These are phyloP conservation scores for Cronartium ribicola DNA, from an alignment of 1,284 basidiomycete species.

Conservation along the genomic window DNA sequence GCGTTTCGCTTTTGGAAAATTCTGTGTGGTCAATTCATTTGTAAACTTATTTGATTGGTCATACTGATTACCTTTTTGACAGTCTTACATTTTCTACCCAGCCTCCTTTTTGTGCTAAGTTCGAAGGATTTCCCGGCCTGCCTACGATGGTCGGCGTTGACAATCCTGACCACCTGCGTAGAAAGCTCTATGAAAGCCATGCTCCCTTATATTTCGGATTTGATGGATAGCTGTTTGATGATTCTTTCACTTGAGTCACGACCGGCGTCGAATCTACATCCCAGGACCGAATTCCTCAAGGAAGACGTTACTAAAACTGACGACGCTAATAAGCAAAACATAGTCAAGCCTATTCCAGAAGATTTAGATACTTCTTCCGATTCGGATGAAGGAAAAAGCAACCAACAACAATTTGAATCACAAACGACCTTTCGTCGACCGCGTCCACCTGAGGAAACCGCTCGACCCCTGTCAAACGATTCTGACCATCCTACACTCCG, in stretches of 20 bases:
- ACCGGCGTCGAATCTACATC: neutral
- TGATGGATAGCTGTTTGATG: slow-evolving; percentile 21
- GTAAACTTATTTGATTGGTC: too few species aligned
- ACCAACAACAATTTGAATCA: neutral
- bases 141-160: slow-evolving; percentile 12
- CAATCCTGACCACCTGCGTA: slow-evolving; percentile 21
- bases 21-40: neutral
- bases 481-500: slow-evolving; percentile 9
- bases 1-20: neutral
- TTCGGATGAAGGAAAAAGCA: neutral
- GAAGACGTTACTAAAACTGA: neutral
- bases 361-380: neutral
- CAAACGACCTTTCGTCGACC: neutral
- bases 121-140: neutral
- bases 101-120: slow-evolving; percentile 12
- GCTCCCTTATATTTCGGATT: slow-evolving; percentile 5
- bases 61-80: neutral
- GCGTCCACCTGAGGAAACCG: neutral
- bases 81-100: slow-evolving; percentile 21
- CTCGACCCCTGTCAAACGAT: slow-evolving; percentile 1
- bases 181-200: slow-evolving; percentile 12
- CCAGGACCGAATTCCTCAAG: neutral
- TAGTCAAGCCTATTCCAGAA: neutral
- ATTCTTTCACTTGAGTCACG: slow-evolving; percentile 5
- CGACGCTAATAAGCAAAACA: neutral